Conservation (phyloP, 495 filamentous ascomycete genomes). For the Penicillium cataractarum region DNA sequence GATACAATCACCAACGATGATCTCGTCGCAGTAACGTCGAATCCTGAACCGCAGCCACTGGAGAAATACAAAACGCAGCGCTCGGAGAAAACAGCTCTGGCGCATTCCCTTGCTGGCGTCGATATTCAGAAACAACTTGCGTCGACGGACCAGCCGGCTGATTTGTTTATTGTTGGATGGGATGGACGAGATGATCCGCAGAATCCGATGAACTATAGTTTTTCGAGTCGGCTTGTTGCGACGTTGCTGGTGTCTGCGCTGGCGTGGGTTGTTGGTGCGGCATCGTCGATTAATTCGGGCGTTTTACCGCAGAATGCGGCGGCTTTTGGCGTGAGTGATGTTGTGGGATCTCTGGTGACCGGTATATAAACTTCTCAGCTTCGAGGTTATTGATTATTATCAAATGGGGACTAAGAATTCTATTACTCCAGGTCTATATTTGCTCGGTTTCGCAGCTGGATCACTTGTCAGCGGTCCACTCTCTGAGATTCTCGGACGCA, state of each 20-base stretch:
- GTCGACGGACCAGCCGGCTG: constrained; percentile 23
- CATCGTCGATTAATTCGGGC: constrained; percentile 55
- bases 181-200: constrained; percentile 55
- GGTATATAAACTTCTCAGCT: constrained; percentile 8
- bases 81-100: constrained; percentile 36
- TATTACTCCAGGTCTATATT: constrained; percentile 51
- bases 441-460: constrained; percentile 65
- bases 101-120: constrained; percentile 41
- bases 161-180: constrained; percentile 59
- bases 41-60: constrained; percentile 4
- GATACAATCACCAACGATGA: constrained; percentile 3
- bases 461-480: constrained; percentile 55
- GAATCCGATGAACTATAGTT: constrained; percentile 60
- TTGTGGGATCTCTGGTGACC: constrained; percentile 51
- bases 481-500: constrained; percentile 62
- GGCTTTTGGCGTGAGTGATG: constrained; percentile 55
- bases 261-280: constrained; percentile 53
- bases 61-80: constrained; percentile 21
- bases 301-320: constrained; percentile 45
- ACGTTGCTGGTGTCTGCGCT: constrained; percentile 57
- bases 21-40: background rate
- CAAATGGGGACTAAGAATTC: background rate
- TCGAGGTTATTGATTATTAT: background rate
- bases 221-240: constrained; percentile 39
- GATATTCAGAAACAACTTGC: constrained; percentile 37